These are phyloP conservation scores for Cordyceps cicadae DNA, from an alignment of 2,329 filamentous ascomycete species.

Conservation along the genomic window DNA sequence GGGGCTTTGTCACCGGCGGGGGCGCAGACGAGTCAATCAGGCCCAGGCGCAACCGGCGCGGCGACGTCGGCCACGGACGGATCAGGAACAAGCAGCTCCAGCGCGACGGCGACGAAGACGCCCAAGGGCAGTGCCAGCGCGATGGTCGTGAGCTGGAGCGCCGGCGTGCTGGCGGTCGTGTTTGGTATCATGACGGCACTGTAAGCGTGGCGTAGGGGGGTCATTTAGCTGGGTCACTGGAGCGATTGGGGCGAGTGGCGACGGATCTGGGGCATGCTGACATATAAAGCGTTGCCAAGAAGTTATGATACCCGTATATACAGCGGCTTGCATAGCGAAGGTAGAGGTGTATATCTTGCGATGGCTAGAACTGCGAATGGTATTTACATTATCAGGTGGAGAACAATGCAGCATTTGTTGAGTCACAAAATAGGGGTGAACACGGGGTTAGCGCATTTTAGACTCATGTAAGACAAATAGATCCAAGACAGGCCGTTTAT, in stretches of 20 bases:
- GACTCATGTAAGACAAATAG: background rate
- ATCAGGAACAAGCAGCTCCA: background rate
- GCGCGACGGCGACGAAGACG: conserved; percentile 1
- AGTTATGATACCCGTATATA: background rate
- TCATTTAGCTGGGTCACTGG: no score
- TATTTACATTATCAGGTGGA: background rate
- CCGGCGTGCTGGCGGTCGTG: background rate
- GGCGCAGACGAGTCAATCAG: background rate
- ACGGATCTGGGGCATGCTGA: background rate
- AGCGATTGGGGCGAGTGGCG: background rate
- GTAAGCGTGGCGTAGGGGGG: background rate
- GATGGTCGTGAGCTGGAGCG: conserved; percentile 4
- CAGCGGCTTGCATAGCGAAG: background rate
- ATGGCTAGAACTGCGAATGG: background rate
- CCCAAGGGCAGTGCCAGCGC: conserved; percentile 5
- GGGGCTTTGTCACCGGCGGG: background rate
- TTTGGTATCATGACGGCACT: conserved; percentile 6
- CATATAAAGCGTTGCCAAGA: background rate
- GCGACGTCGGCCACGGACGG: background rate
- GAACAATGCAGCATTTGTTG: background rate
- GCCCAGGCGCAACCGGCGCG: background rate
- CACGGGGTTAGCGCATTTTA: background rate
- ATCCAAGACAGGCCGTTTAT: background rate
- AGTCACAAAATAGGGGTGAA: background rate
- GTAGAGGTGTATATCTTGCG: background rate